These are phyloP conservation scores for Penicillium sp. DNA, from an alignment of 2,329 filamentous ascomycete species.

Conservation along the genomic window DNA sequence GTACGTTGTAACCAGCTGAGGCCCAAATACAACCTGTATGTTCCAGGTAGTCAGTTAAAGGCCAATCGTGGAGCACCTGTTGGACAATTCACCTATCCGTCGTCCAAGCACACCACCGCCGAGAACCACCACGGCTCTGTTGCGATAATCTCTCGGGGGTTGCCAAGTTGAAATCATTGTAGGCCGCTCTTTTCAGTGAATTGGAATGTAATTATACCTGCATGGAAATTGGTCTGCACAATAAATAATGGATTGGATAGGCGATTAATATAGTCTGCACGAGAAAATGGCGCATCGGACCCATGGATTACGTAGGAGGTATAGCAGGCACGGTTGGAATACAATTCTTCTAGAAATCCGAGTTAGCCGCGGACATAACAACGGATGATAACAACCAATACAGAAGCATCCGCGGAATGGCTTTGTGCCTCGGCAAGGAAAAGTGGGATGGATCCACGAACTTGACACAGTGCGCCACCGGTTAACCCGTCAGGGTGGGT, in stretches of 20 bases:
- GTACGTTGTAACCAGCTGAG: constrained; percentile 32
- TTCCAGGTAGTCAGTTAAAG: neutral
- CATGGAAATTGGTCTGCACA: neutral
- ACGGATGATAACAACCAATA: neutral
- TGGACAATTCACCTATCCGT: constrained; percentile 30
- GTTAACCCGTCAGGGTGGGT: neutral
- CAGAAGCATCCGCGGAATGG: neutral
- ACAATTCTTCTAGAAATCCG: neutral
- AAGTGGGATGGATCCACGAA: neutral
- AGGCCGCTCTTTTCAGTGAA: constrained; percentile 17
- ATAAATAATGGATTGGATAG: neutral
- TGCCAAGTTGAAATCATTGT: constrained; percentile 21
- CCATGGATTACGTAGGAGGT: neutral
- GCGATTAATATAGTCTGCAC: neutral
- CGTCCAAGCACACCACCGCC: constrained; percentile 43
- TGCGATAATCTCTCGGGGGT: constrained; percentile 27
- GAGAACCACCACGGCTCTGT: constrained; percentile 40
- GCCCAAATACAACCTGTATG: constrained; percentile 29
- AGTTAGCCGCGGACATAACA: neutral
- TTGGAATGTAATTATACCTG: neutral
- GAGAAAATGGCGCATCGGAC: neutral
- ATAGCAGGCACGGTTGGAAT: neutral
- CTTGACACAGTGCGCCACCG: neutral
- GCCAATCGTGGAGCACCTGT: neutral
- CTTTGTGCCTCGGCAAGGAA: neutral